Evolutionary conservation across 192 early-diverging fungal genomes (phyloP), one percentile per base, ranked within the genome.

Genomic region (Paraglomus brasilianum): DNA sequence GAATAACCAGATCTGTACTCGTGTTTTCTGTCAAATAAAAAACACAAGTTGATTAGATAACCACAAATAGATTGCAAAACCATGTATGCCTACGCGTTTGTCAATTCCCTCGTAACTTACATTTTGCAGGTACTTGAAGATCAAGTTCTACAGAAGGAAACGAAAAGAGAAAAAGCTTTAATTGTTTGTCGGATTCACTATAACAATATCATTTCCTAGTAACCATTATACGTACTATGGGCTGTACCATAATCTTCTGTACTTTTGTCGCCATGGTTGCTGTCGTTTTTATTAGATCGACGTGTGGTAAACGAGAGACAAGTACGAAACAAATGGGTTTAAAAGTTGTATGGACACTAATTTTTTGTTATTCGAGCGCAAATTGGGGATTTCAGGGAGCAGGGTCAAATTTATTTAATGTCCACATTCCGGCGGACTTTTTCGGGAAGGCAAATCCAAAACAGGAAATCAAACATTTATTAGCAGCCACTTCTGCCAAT

Each of bases 71-170:
- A 36, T 49, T 42, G 13, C 11, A 2, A 2, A 66, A 21, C 17
- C 38, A 8, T 42, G 19, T 40, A 21, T 24, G 1, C 45, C 40
- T 17, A 24, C 39, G 5, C 5, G 8, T 11, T 63, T 13, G 43
- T 7, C 43, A 41, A 56, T 36, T 17, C n/a, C 30, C n/a, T 30
- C 15, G n/a, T 7, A 22, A 43, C 74, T 75, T 84, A 92, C 91
- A 77, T 93, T 90, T 80, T 98, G 95, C 68, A 98, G 84, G 75
- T 92, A 90, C 81, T 92, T 88, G 89, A 98, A 98, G 66, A 98
- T 96, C 76, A 98, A 88, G 81, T 93, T 96, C 87, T 88, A 85
- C 39, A 72, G 5, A 61, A 17, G 0, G 38, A 64, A 67, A 52
- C 9, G 57, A 40, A 66, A 7, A 46, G 10, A 15, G 1, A 47